phyloP scores from a whole-genome alignment of 176 grass and related monocot species.

The Echinochloa phyllopogon region DNA sequence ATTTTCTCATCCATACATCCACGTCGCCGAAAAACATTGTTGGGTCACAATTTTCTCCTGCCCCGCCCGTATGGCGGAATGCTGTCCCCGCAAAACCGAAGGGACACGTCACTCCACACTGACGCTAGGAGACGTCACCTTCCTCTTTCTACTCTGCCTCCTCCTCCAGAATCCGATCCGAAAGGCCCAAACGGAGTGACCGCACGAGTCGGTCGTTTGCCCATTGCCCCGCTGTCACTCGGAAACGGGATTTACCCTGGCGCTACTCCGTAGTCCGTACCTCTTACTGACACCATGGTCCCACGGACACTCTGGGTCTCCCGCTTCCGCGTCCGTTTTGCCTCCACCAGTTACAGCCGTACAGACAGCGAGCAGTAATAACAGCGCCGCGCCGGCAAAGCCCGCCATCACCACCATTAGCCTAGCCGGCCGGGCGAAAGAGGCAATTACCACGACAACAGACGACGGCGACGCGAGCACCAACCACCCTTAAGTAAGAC shows the following conservation, averaged over 20 bases:
- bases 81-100: background rate
- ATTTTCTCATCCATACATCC: background rate
- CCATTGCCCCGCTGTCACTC: background rate
- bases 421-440: background rate
- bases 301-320: background rate
- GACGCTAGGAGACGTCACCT: background rate
- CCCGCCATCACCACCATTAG: conserved; percentile 33
- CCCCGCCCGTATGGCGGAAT: no score
- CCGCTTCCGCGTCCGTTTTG: conserved; percentile 6
- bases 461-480: conserved; percentile 29
- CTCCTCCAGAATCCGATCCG: no score
- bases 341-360: conserved; percentile 23
- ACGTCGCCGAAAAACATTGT: background rate
- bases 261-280: no score
- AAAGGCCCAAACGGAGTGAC: conserved; percentile 5
- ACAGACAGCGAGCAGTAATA: conserved; percentile 35
- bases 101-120: background rate
- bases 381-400: conserved; percentile 31
- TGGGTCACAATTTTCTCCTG: background rate
- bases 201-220: background rate
- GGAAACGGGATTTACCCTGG: background rate
- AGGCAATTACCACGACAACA: conserved; percentile 30
- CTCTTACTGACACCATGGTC: background rate
- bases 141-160: no score
- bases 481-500: conserved; percentile 57